These are phyloP conservation scores for Xylaria hypoxylon DNA, from an alignment of 2,329 filamentous ascomycete genomes.

Conservation along the genomic window DNA sequence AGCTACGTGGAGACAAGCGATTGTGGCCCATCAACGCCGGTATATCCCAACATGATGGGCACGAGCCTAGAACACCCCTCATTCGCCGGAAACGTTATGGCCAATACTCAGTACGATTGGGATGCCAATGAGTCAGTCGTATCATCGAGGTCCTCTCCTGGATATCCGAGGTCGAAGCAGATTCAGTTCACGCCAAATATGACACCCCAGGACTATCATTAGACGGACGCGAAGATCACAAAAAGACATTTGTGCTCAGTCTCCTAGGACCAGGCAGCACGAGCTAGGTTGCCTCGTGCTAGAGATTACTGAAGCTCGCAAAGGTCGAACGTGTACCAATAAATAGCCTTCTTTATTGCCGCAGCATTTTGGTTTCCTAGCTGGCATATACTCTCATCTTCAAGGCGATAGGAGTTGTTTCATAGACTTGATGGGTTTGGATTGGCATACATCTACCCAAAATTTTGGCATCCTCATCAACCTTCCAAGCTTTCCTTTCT, in stretches of 20 bases:
- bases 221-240: slow-evolving; percentile 10
- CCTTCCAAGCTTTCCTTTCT: slow-evolving; percentile 5
- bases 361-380: slow-evolving; percentile 37
- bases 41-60: slow-evolving; percentile 58
- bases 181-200: slow-evolving; percentile 61
- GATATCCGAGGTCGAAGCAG: slow-evolving; percentile 55
- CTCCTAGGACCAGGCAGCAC: slow-evolving; percentile 1
- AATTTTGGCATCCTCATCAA: slow-evolving; percentile 23
- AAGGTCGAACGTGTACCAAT: slow-evolving; percentile 43
- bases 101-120: slow-evolving; percentile 64
- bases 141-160: slow-evolving; percentile 54
- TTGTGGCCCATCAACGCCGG: slow-evolving; percentile 62
- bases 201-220: slow-evolving; percentile 57
- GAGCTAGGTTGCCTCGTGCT: neutral
- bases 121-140: slow-evolving; percentile 58
- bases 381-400: slow-evolving; percentile 39
- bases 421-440: slow-evolving; percentile 28
- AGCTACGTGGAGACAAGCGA: slow-evolving; percentile 59
- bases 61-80: slow-evolving; percentile 52
- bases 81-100: slow-evolving; percentile 52
- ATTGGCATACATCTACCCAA: slow-evolving; percentile 28
- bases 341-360: slow-evolving; percentile 39
- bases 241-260: slow-evolving; percentile 17
- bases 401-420: slow-evolving; percentile 32
- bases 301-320: slow-evolving; percentile 8